Evolutionary conservation across 495 filamentous ascomycete species (phyloP).

Genomic region (Penicillium egyptiacum): DNA sequence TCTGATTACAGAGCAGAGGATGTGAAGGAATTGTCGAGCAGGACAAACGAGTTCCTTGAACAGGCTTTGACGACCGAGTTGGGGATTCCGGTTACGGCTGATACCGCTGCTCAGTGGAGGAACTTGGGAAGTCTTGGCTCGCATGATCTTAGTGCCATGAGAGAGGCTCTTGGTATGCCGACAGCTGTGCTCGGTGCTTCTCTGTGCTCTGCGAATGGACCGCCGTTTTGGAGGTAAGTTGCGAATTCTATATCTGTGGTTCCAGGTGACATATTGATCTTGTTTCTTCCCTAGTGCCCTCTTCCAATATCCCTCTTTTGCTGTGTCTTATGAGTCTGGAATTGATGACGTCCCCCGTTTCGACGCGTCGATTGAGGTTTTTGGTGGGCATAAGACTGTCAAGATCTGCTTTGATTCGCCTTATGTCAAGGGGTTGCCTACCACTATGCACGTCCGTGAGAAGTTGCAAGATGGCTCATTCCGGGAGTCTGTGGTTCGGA

Average conservation of each 20-base stretch:
- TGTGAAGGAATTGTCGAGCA: constrained; percentile 14
- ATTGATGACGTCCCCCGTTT: constrained; percentile 48
- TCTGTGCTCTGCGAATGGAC: constrained; percentile 5
- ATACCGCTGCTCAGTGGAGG: constrained; percentile 16
- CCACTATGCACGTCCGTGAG: constrained; percentile 42
- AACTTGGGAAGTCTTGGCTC: constrained; percentile 39
- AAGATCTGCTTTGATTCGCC: constrained; percentile 45
- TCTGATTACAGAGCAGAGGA: constrained; percentile 30
- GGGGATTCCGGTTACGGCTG: constrained; percentile 4
- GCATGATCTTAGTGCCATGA: constrained; percentile 49
- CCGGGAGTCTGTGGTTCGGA: constrained; percentile 27
- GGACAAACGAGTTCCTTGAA: constrained; percentile 13
- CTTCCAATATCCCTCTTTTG: constrained; percentile 31
- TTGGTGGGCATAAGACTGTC: constrained; percentile 42
- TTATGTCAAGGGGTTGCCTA: constrained; percentile 51
- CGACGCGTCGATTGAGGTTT: constrained; percentile 51
- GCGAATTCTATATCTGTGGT: background rate
- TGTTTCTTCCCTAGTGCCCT: constrained; percentile 5
- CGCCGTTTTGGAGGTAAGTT: constrained; percentile 15
- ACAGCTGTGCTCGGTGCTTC: constrained; percentile 12
- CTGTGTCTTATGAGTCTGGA: constrained; percentile 51
- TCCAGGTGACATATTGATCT: background rate
- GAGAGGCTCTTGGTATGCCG: constrained; percentile 43
- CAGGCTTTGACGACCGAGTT: constrained; percentile 12
- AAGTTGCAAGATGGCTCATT: constrained; percentile 28